Evolutionary conservation across 352 stramenopile species (phyloP).

Genomic region (Blastocystis sp.): DNA sequence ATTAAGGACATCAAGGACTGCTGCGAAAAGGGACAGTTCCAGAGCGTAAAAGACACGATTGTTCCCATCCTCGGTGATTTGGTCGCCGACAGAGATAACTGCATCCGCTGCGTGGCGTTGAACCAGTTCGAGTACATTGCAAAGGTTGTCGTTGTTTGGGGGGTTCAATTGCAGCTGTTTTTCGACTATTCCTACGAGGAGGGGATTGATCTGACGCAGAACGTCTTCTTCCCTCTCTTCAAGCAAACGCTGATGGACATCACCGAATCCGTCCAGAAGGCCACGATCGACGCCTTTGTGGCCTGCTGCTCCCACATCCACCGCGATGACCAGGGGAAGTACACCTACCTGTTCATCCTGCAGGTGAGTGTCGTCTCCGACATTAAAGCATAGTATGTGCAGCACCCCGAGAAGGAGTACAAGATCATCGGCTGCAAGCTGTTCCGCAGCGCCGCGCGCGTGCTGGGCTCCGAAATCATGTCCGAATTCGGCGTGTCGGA

Average conservation of each 20-base stretch:
- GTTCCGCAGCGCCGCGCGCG: constrained; percentile 12
- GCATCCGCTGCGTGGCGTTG: not conserved
- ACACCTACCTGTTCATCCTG: constrained; percentile 60
- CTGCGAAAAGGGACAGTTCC: constrained; percentile 47
- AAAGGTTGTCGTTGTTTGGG: not conserved
- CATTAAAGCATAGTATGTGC: constrained; percentile 9
- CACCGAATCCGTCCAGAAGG: constrained; percentile 37
- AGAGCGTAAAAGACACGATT: constrained; percentile 13
- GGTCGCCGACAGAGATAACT: constrained; percentile 12
- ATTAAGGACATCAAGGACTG: constrained; percentile 49
- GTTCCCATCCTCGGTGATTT: constrained; percentile 36
- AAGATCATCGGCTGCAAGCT: constrained; percentile 45
- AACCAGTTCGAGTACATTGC: constrained; percentile 59
- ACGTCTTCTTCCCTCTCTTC: constrained; percentile 32
- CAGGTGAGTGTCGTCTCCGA: not conserved
- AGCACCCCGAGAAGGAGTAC: not conserved
- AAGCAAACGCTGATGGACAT: not conserved
- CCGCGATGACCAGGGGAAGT: constrained; percentile 39
- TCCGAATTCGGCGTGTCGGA: constrained; percentile 51
- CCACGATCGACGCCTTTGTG: constrained; percentile 45
- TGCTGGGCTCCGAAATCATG: constrained; percentile 47
- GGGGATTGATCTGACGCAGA: constrained; percentile 25
- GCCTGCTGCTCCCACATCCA: not conserved
- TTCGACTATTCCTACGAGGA: constrained; percentile 30
- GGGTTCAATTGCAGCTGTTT: constrained; percentile 13